These are phyloP conservation scores for Arachnomyces sp. DNA, from an alignment of 2,329 filamentous ascomycete genomes.

Conservation along the genomic window DNA sequence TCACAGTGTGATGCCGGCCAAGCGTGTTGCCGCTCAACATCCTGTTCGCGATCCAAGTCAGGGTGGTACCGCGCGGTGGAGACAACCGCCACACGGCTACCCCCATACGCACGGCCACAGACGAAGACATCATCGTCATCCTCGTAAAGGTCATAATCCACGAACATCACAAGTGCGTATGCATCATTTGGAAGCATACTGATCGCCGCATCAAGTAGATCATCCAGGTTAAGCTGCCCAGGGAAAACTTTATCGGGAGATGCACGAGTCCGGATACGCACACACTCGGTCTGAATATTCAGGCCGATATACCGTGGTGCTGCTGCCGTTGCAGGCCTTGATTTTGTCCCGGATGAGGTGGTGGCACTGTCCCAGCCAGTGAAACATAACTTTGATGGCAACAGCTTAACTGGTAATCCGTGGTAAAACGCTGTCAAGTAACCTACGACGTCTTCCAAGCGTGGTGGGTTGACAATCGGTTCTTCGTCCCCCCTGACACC, in stretches of 20 bases:
- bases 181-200: constrained; percentile 50
- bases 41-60: constrained; percentile 33
- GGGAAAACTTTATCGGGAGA: constrained; percentile 42
- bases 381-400: constrained; percentile 39
- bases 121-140: constrained; percentile 60
- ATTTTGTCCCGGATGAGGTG: constrained; percentile 4
- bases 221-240: constrained; percentile 48
- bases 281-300: constrained; percentile 25
- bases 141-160: constrained; percentile 59
- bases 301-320: constrained; percentile 41
- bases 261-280: constrained; percentile 46
- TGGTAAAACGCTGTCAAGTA: constrained; percentile 49
- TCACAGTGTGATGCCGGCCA: constrained; percentile 61
- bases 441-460: constrained; percentile 26
- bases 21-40: constrained; percentile 45
- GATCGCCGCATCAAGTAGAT: constrained; percentile 53
- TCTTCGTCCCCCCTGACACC: too few relatives aligned
- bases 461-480: constrained; percentile 9
- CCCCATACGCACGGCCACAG: constrained; percentile 60
- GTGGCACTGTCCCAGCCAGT: constrained; percentile 38
- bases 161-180: constrained; percentile 50
- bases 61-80: constrained; percentile 57
- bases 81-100: constrained; percentile 55
- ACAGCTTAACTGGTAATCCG: constrained; percentile 43
- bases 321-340: constrained; percentile 1